These are phyloP conservation scores for Chondrostereum purpureum DNA, from an alignment of 1,284 basidiomycete species.

Conservation along the genomic window DNA sequence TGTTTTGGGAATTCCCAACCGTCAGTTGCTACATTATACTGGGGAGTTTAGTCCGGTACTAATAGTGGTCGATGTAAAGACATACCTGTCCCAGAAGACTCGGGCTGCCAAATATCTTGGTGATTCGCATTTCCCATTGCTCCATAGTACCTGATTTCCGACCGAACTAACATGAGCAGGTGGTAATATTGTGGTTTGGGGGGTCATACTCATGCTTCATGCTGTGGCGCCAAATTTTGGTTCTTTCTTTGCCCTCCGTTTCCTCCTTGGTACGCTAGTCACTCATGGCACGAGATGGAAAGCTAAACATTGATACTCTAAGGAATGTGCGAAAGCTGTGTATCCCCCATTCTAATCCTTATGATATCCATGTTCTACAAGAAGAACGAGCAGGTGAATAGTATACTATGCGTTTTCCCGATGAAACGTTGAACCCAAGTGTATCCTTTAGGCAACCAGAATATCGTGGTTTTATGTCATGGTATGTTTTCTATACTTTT, in stretches of 20 bases:
- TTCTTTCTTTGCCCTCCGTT: conserved; percentile 55
- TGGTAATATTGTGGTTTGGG: conserved; percentile 57
- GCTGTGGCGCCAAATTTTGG: conserved; percentile 50
- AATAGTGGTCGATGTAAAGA: too few relatives aligned
- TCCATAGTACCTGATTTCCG: too few relatives aligned
- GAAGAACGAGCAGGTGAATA: conserved; percentile 60
- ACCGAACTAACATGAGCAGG: conserved; percentile 29
- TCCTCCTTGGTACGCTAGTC: conserved; percentile 42
- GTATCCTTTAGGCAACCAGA: conserved; percentile 35
- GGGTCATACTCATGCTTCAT: conserved; percentile 54
- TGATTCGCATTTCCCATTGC: too few relatives aligned
- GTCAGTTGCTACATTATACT: too few relatives aligned
- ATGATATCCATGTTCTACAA: conserved; percentile 67
- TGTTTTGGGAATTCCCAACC: conserved; percentile 62
- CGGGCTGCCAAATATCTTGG: conserved; percentile 59
- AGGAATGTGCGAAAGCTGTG: conserved; percentile 65
- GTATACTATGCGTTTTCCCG: too few relatives aligned
- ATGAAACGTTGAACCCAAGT: background rate
- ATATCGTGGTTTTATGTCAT: conserved; percentile 68
- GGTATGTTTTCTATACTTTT: conserved; percentile 37
- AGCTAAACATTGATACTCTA: background rate
- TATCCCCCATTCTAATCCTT: conserved; percentile 56
- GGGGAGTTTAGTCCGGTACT: too few relatives aligned
- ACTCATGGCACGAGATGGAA: background rate
- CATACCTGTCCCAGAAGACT: conserved; percentile 54